A percentile compares a stretch with the other conserved stretches of the same genome.
Conservation (phyloP, 1,284 basidiomycete species). For the Leccinum fuscescens region DNA sequence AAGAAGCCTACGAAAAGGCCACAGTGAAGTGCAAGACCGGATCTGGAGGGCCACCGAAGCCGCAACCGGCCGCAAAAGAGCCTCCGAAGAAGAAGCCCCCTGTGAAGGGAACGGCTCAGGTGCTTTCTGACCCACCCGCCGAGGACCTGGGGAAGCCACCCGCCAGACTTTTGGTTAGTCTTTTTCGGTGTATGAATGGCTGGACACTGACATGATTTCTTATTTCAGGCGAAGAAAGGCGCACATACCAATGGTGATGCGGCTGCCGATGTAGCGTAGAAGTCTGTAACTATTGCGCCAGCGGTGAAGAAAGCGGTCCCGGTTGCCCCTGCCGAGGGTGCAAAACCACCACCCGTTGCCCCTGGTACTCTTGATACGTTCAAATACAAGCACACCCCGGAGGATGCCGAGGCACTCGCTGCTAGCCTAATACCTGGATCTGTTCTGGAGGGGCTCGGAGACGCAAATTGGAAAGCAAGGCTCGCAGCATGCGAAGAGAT, state of each 20-base stretch:
- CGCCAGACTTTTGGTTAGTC: constrained; percentile 47
- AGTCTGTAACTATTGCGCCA: constrained; percentile 32
- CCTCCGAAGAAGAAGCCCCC: constrained; percentile 46
- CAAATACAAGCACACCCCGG: constrained; percentile 88
- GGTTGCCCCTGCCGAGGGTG: constrained; percentile 43
- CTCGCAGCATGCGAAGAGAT: constrained; percentile 87
- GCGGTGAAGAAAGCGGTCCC: constrained; percentile 48
- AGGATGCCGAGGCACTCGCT: constrained; percentile 88
- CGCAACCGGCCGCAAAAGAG: constrained; percentile 40
- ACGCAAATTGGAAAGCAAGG: constrained; percentile 92
- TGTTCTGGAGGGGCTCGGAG: constrained; percentile 73
- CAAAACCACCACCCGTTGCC: constrained; percentile 49
- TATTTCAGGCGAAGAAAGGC: constrained; percentile 52
- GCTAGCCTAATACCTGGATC: constrained; percentile 72
- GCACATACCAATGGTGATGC: constrained; percentile 35
- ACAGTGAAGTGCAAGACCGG: constrained; percentile 82
- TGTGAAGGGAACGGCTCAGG: constrained; percentile 27
- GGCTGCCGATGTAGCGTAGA: constrained; percentile 27
- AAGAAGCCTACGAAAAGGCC: constrained; percentile 89
- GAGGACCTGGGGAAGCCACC: constrained; percentile 43
- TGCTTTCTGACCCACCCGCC: constrained; percentile 26
- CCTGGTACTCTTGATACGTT: constrained; percentile 74
- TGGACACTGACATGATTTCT: constrained; percentile 13
- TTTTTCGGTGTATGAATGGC: background rate
- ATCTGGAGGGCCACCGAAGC: constrained; percentile 45